These are phyloP conservation scores for Fusarium coicis DNA, from an alignment of 2,329 filamentous ascomycete genomes.

Conservation along the genomic window DNA sequence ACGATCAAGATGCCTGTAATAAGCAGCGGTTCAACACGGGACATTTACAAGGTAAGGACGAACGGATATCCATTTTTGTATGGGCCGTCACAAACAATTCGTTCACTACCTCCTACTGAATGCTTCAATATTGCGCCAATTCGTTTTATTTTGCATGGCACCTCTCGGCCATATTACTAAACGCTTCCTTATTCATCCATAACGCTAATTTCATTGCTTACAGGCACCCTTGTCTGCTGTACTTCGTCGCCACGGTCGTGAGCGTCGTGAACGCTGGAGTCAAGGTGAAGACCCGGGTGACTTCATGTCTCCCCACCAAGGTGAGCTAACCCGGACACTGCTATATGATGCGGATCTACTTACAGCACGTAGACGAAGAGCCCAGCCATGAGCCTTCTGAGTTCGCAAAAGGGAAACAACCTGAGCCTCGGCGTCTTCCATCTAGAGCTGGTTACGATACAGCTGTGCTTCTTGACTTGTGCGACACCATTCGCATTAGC, in stretches of 20 bases:
- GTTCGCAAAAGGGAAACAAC: not conserved
- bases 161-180: not conserved
- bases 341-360: slow-evolving; percentile 9
- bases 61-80: not conserved
- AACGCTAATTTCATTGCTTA: slow-evolving; percentile 13
- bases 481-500: slow-evolving; percentile 54
- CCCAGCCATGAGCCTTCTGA: slow-evolving; percentile 17
- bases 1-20: slow-evolving; percentile 17
- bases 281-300: slow-evolving; percentile 25
- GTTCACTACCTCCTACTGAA: not conserved
- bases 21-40: slow-evolving; percentile 2
- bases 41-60: slow-evolving; percentile 26
- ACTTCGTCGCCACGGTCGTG: slow-evolving; percentile 10
- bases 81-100: not conserved
- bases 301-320: slow-evolving; percentile 29
- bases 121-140: not conserved
- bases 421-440: not conserved
- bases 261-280: slow-evolving; percentile 17
- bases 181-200: not conserved
- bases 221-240: slow-evolving; percentile 32
- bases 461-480: slow-evolving; percentile 50
- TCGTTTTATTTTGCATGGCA: not conserved
- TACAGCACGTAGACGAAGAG: slow-evolving; percentile 30
- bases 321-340: slow-evolving; percentile 16
- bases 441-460: slow-evolving; percentile 28